These are phyloP conservation scores for Rubia occidens DNA, from an alignment of 305 asterid species.

Conservation along the genomic window DNA sequence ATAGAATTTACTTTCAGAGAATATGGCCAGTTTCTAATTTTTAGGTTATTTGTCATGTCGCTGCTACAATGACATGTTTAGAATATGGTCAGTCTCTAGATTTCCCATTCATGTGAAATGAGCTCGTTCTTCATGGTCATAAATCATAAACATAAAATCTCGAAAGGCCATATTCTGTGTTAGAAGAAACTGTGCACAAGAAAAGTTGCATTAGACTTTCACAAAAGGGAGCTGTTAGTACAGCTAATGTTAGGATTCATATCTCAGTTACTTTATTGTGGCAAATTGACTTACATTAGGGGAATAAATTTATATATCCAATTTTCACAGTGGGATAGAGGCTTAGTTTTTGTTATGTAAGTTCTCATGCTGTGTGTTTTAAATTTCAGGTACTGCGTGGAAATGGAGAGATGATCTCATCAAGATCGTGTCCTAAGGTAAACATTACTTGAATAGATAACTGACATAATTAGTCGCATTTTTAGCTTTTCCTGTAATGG, in stretches of 20 bases:
- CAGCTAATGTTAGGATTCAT: background rate
- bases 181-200: conserved; percentile 1
- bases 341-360: background rate
- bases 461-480: background rate
- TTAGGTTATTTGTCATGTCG: background rate
- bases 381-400: conserved; percentile 67
- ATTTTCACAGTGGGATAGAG: background rate
- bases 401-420: conserved; percentile 72
- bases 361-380: conserved; percentile 7
- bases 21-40: background rate
- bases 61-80: background rate
- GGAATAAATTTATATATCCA: background rate
- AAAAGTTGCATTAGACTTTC: background rate
- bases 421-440: conserved; percentile 84
- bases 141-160: background rate
- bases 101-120: background rate
- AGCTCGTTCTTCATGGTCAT: background rate
- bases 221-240: background rate
- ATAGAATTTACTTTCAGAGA: background rate
- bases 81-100: background rate
- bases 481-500: background rate
- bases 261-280: conserved; percentile 1
- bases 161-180: conserved; percentile 2
- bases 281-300: background rate
- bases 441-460: conserved; percentile 9